These are phyloP conservation scores for Emmonsia crescens DNA, from an alignment of 2,329 filamentous ascomycete genomes.

Conservation along the genomic window DNA sequence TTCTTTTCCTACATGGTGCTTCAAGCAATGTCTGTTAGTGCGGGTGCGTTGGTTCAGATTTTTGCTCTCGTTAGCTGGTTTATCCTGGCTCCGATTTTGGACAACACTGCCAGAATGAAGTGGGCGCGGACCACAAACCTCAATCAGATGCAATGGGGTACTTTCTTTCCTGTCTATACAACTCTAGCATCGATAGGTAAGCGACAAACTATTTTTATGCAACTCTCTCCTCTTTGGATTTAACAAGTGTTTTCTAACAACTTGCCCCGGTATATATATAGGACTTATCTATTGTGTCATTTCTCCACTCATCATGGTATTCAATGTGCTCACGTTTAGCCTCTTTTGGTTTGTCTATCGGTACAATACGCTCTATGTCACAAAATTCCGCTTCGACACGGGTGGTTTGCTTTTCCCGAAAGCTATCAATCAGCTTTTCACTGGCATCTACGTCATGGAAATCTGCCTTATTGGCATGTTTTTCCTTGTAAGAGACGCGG, in stretches of 20 bases:
- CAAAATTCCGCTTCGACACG: constrained; percentile 77
- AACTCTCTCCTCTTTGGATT: not conserved
- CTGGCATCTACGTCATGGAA: constrained; percentile 90
- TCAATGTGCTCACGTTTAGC: constrained; percentile 84
- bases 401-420: constrained; percentile 84
- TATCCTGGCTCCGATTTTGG: constrained; percentile 65
- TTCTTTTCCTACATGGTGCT: constrained; percentile 99
- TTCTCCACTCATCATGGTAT: constrained; percentile 79
- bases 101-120: constrained; percentile 72
- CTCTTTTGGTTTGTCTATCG: constrained; percentile 90
- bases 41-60: constrained; percentile 76
- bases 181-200: constrained; percentile 84
- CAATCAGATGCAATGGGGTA: constrained; percentile 73
- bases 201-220: constrained; percentile 8
- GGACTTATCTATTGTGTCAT: constrained; percentile 77
- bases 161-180: constrained; percentile 91
- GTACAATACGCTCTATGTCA: constrained; percentile 96
- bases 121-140: constrained; percentile 75
- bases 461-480: constrained; percentile 82
- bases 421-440: constrained; percentile 92
- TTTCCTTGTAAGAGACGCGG: constrained; percentile 57
- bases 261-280: constrained; percentile 14
- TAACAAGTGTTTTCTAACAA: not conserved
- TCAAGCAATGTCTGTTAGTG: constrained; percentile 82
- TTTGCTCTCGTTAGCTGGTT: constrained; percentile 72